These are phyloP conservation scores for Suhomyces emberorum DNA, from an alignment of 805 yeast species.

Conservation along the genomic window DNA sequence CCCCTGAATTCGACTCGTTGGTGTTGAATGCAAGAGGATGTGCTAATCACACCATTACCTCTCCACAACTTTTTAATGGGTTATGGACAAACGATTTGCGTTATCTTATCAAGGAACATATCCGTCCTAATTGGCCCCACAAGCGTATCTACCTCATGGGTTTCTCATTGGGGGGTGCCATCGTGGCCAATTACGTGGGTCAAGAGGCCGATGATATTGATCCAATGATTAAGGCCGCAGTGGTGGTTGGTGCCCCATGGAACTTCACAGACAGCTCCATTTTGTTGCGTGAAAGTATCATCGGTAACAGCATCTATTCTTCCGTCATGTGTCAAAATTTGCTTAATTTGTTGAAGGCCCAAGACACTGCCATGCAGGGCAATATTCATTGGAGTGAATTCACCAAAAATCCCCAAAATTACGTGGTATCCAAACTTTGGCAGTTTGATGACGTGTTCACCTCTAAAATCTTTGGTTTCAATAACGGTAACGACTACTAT, in stretches of 20 bases:
- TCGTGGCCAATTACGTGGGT: constrained; percentile 65
- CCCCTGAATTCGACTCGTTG: constrained; percentile 48
- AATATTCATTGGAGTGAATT: constrained; percentile 24
- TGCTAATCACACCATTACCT: constrained; percentile 67
- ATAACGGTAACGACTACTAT: constrained; percentile 60
- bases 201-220: constrained; percentile 52
- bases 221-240: constrained; percentile 53
- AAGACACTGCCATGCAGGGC: constrained; percentile 25
- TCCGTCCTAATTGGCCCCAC: constrained; percentile 52
- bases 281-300: constrained; percentile 35
- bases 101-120: constrained; percentile 49
- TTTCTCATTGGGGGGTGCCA: constrained; percentile 69
- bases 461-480: constrained; percentile 59
- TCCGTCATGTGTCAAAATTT: constrained; percentile 42
- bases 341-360: constrained; percentile 28
- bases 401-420: constrained; percentile 27
- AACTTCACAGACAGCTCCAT: constrained; percentile 56
- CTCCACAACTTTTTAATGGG: constrained; percentile 66
- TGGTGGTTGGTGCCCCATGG: constrained; percentile 69
- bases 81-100: constrained; percentile 68
- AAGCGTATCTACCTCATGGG: constrained; percentile 67
- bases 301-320: constrained; percentile 40
- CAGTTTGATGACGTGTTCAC: constrained; percentile 67
- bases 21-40: constrained; percentile 75
- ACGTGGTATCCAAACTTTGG: constrained; percentile 35